A percentile compares a stretch with the other conserved stretches of the same genome.
These are phyloP conservation scores for Fusarium penzigii DNA, from an alignment of 2,329 filamentous ascomycete species.

Conservation along the genomic window DNA sequence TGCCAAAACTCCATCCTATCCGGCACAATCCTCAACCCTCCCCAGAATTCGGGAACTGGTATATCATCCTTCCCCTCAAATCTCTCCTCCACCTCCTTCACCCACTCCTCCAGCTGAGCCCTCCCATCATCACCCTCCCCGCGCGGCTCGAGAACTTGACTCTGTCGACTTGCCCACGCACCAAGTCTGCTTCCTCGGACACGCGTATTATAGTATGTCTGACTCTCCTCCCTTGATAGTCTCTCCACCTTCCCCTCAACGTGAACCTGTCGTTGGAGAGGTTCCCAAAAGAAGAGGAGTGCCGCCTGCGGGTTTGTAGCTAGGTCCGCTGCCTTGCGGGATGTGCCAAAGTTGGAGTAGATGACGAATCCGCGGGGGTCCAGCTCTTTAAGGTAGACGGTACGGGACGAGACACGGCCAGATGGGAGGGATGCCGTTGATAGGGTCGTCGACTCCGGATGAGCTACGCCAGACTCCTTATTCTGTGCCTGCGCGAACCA, in stretches of 20 bases:
- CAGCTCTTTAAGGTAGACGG: slow-evolving; percentile 95
- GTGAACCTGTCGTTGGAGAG: slow-evolving; percentile 83
- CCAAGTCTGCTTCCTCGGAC: slow-evolving; percentile 83
- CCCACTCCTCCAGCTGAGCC: slow-evolving; percentile 72
- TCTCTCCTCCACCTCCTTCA: slow-evolving; percentile 71
- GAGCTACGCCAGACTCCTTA: slow-evolving; percentile 54
- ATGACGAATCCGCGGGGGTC: slow-evolving; percentile 82
- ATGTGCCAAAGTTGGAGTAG: slow-evolving; percentile 90
- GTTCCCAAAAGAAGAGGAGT: slow-evolving; percentile 89
- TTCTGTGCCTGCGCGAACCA: slow-evolving; percentile 81
- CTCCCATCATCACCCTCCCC: slow-evolving; percentile 63
- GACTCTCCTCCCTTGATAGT: slow-evolving; percentile 69
- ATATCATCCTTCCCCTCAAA: slow-evolving; percentile 80
- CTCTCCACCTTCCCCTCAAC: slow-evolving; percentile 78
- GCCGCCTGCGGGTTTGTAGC: slow-evolving; percentile 74
- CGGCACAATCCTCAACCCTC: slow-evolving; percentile 82
- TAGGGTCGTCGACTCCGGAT: slow-evolving; percentile 87
- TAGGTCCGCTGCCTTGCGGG: slow-evolving; percentile 67
- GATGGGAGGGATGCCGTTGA: slow-evolving; percentile 82
- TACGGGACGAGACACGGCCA: slow-evolving; percentile 79
- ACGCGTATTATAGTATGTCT: slow-evolving; percentile 65
- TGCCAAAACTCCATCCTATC: slow-evolving; percentile 95
- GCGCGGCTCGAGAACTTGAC: slow-evolving; percentile 63
- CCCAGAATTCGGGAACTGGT: slow-evolving; percentile 93
- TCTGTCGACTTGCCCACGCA: slow-evolving; percentile 93